Percentiles rank a stretch among this genome's conserved stretches.
These are phyloP conservation scores for Quercus tomentella DNA, from an alignment of 331 rosid genomes.

Conservation along the genomic window DNA sequence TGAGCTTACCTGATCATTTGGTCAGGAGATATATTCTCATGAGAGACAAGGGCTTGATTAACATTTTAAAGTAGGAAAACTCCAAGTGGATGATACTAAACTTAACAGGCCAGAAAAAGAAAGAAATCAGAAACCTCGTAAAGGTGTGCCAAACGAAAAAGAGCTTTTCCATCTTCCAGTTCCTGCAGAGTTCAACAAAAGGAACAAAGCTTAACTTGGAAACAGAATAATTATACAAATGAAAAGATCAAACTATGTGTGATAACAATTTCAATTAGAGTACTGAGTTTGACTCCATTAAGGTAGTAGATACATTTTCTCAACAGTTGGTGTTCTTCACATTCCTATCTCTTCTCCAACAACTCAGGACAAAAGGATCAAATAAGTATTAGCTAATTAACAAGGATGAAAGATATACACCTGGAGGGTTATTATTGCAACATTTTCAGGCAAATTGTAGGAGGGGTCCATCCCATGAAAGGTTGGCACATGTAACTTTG, in stretches of 20 bases:
- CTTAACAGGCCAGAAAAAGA: not conserved
- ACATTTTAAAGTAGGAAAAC: no score
- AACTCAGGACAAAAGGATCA: not conserved
- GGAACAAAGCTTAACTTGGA: not conserved
- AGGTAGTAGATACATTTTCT: not conserved
- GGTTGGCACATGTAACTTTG: slow-evolving; percentile 45
- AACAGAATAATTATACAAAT: not conserved
- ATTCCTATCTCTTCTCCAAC: not conserved
- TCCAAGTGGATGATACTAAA: not conserved
- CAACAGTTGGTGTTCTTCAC: not conserved
- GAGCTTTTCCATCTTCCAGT: slow-evolving; percentile 55
- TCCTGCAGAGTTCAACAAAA: slow-evolving; percentile 42
- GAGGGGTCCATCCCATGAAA: slow-evolving; percentile 55
- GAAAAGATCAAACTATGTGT: not conserved
- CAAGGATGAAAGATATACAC: slow-evolving; percentile 25
- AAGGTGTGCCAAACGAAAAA: slow-evolving; percentile 71
- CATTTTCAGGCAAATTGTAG: slow-evolving; percentile 65
- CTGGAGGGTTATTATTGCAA: slow-evolving; percentile 73
- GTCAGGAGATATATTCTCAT: no score
- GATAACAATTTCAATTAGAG: not conserved
- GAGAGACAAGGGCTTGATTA: no score
- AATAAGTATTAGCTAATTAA: not conserved
- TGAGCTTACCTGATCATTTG: no score
- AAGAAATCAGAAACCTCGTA: slow-evolving; percentile 48
- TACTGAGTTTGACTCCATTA: not conserved